A percentile compares a stretch with the other conserved stretches of the same genome.
phyloP scores from a whole-genome alignment of 176 grass and related monocot species.

The Pharus latifolius region DNA sequence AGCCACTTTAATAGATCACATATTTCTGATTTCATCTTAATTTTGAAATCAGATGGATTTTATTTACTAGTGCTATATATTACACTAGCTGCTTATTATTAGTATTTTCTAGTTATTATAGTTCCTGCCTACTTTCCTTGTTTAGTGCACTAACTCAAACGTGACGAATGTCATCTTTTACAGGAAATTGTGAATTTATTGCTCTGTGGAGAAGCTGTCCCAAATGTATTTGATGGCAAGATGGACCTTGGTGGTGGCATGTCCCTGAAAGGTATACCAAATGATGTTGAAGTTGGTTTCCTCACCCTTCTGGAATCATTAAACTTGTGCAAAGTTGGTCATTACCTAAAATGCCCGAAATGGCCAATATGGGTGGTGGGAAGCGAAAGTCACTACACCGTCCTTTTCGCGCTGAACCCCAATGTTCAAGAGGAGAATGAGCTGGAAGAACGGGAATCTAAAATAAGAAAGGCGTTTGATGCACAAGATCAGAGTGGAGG shows the following conservation, averaged over 20 bases:
- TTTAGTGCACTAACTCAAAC: slow-evolving; percentile 10
- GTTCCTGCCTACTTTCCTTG: background rate
- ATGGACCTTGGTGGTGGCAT: slow-evolving; percentile 98
- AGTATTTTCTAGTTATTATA: background rate
- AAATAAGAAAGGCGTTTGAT: slow-evolving; percentile 86
- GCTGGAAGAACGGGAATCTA: slow-evolving; percentile 76
- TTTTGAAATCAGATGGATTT: too few relatives aligned
- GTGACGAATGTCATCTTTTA: slow-evolving; percentile 6
- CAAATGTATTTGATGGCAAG: slow-evolving; percentile 98
- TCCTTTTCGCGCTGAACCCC: slow-evolving; percentile 79
- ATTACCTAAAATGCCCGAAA: slow-evolving; percentile 72
- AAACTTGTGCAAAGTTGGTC: slow-evolving; percentile 96
- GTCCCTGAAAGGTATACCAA: slow-evolving; percentile 90
- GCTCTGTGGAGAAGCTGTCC: slow-evolving; percentile 90
- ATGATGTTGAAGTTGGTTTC: slow-evolving; percentile 78
- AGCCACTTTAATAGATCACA: background rate
- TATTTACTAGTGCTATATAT: background rate
- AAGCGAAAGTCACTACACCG: slow-evolving; percentile 96
- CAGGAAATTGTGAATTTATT: slow-evolving; percentile 99
- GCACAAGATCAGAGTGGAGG: slow-evolving; percentile 90
- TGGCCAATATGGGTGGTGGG: slow-evolving; percentile 99
- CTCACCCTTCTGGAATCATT: slow-evolving; percentile 92
- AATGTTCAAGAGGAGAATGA: slow-evolving; percentile 92
- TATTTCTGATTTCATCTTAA: too few relatives aligned
- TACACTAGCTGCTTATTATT: background rate